Percentiles rank a stretch among this genome's conserved stretches.
Evolutionary conservation across 78 protist genomes (phyloP).

Genomic region (Acrasis kona): DNA sequence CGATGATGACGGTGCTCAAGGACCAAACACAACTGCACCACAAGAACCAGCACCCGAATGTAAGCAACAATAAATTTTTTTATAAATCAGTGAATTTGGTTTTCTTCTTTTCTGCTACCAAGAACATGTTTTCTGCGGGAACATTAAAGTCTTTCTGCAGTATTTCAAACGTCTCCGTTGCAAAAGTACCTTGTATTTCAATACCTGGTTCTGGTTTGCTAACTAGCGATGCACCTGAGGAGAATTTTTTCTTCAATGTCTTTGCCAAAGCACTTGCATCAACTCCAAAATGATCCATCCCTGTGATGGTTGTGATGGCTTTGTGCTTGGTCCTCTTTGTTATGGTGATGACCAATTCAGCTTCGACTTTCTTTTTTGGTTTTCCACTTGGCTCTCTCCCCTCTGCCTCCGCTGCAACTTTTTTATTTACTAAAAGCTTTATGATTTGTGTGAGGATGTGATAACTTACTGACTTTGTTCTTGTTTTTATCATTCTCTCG

Average conservation of each 20-base stretch:
- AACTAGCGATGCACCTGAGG: background rate
- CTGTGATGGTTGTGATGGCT: background rate
- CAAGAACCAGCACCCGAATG: too few species aligned
- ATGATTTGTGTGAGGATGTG: too few species aligned
- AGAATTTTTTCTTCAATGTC: background rate
- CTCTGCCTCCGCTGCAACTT: too few species aligned
- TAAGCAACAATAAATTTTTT: too few species aligned
- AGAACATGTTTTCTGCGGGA: background rate
- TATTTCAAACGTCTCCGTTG: background rate
- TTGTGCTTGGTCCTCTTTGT: background rate
- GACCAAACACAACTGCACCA: too few species aligned
- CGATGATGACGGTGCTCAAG: too few species aligned
- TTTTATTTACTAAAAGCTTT: too few species aligned
- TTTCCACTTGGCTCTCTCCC: conserved; percentile 20
- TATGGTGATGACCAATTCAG: background rate
- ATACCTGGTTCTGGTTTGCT: background rate
- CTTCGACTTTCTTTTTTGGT: background rate
- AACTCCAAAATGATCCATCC: conserved; percentile 7
- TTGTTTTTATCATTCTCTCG: too few species aligned
- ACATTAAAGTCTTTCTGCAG: background rate
- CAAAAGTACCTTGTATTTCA: background rate
- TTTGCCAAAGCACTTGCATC: background rate
- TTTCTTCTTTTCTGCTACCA: background rate
- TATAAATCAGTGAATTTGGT: too few species aligned
- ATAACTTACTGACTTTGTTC: too few species aligned